A percentile compares a stretch with the other conserved stretches of the same genome.
Evolutionary conservation across 495 filamentous ascomycete genomes (phyloP).

Genomic region (Penicillium antarcticum): DNA sequence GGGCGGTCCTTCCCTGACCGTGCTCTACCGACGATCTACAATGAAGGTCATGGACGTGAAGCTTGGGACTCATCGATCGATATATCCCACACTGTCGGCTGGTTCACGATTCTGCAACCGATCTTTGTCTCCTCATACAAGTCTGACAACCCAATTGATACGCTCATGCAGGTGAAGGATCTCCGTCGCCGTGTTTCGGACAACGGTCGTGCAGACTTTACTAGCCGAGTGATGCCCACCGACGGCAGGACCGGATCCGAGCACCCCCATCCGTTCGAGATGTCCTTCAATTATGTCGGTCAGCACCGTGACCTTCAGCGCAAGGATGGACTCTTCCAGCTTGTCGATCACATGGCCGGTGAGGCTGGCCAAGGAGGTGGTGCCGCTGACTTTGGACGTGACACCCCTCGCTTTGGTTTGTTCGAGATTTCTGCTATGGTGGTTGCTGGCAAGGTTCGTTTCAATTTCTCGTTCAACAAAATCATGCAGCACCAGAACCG

Average conservation of each 20-base stretch:
- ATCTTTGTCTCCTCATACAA: conserved; percentile 29
- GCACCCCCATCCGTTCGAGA: conserved; percentile 61
- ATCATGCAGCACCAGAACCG: conserved; percentile 55
- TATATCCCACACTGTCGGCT: conserved; percentile 57
- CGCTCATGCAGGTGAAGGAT: conserved; percentile 45
- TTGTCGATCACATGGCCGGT: conserved; percentile 48
- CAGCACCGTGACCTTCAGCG: conserved; percentile 61
- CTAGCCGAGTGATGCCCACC: conserved; percentile 43
- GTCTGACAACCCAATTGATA: conserved; percentile 32
- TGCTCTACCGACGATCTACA: conserved; percentile 49
- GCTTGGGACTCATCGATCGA: conserved; percentile 49
- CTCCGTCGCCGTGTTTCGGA: conserved; percentile 37
- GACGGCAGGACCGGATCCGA: conserved; percentile 36
- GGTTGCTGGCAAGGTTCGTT: conserved; percentile 55
- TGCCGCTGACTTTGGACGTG: conserved; percentile 55
- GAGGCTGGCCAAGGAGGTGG: conserved; percentile 42
- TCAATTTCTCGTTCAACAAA: conserved; percentile 62
- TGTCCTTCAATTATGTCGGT: conserved; percentile 69
- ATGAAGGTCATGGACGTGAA: conserved; percentile 57
- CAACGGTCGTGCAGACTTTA: conserved; percentile 52
- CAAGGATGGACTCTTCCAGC: conserved; percentile 58
- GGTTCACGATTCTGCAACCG: conserved; percentile 59
- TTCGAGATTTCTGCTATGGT: conserved; percentile 65
- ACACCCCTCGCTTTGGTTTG: conserved; percentile 58
- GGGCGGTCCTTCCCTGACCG: conserved; percentile 49